Evolutionary conservation across 805 yeast species (phyloP).

Genomic region (Zygosaccharomyces siamensis): DNA sequence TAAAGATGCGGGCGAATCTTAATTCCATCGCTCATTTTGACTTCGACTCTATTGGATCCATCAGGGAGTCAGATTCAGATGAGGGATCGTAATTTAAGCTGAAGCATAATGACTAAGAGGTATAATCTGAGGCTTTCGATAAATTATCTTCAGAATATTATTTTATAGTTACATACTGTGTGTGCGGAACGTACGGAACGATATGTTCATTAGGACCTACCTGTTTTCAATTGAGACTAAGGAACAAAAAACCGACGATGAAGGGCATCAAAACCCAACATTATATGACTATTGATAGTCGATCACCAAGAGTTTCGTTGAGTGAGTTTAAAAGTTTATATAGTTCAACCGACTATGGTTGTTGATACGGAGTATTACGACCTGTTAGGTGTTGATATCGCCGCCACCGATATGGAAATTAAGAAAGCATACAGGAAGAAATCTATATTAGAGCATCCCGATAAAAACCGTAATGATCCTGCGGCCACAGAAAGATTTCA

Average conservation of each 20-base stretch:
- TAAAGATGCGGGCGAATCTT: neutral
- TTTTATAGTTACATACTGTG: neutral
- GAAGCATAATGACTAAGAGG: neutral
- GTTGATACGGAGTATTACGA: constrained; percentile 74
- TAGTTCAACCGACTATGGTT: constrained; percentile 44
- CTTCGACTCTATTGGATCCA: too few species aligned
- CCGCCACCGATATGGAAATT: constrained; percentile 61
- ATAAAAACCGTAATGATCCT: constrained; percentile 73
- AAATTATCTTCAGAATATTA: neutral
- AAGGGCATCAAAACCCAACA: neutral
- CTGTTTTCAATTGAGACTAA: neutral
- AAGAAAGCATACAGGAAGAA: constrained; percentile 76
- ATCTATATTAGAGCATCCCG: constrained; percentile 76
- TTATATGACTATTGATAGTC: neutral
- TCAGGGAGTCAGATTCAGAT: neutral
- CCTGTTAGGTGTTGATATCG: constrained; percentile 49
- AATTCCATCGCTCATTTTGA: neutral
- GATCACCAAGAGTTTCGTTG: neutral
- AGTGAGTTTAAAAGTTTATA: neutral
- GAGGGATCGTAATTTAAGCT: neutral
- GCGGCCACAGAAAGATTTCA: constrained; percentile 67
- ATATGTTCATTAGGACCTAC: neutral
- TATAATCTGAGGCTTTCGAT: neutral
- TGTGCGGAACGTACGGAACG: neutral
- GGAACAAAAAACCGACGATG: constrained; percentile 1